Evolutionary conservation across 148 eudicot species (phyloP), one percentile per base, ranked within the genome.

Genomic region (Pharnaceum exiguum): DNA sequence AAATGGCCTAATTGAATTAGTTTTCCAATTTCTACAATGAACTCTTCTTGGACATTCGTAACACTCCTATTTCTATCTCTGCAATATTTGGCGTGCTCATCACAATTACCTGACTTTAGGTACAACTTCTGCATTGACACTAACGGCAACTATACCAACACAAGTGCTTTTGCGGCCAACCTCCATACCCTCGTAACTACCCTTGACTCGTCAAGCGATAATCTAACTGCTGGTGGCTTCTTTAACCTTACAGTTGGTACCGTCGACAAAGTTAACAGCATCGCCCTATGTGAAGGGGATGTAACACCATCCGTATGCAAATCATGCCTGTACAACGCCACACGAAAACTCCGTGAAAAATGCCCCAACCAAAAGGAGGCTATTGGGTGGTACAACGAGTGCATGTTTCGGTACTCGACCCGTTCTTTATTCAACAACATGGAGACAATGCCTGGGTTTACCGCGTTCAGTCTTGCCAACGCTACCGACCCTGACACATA

Each of bases 271-370:
- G 83, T 51, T 30, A 22, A 79, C 33, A 69, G 50, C 1, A 37
- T 68, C 1, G 76, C 51, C 10, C 59, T 82, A 1, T 82, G 84
- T 38, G 47, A 77, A 37, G 87, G 73, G 3, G 87, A 82, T 26
- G 26, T 65, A 1, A 7, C 50, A 10, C 57, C 29, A 0, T 13
- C 64, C 1, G 31, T 2, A 6, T 77, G 82, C 37, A 62, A 53
- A 2, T 18, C 31, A 3, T 77, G 75, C 61, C 56, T 69, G 16
- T 43, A 26, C 3, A 30, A 46, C 4, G 51, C 75, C 0, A 43
- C 57, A 5, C 16, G 6, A 1, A 26, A 17, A 11, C 5, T 61
- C 51, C 32, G 19, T 10, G 39, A 32, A 18, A 13, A 21, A 2
- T 79, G 84, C 56, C 68, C 74, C 2, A 21, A 12, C 27, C 37